Percentiles rank a stretch among this genome's conserved stretches.
Evolutionary conservation across 306 rosid genomes (phyloP).

Genomic region (Styphnolobium japonicum): DNA sequence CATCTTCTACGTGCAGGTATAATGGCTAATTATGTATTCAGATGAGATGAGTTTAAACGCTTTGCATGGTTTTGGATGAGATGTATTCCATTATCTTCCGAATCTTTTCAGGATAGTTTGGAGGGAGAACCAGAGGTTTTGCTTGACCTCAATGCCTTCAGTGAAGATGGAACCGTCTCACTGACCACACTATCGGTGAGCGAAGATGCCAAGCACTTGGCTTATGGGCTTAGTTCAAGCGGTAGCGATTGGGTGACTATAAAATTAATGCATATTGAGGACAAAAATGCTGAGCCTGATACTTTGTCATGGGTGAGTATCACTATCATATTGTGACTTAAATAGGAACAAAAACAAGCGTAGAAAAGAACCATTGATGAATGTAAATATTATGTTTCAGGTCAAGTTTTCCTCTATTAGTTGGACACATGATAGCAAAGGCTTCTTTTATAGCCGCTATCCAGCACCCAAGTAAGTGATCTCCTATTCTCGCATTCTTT

Average conservation of each 20-base stretch:
- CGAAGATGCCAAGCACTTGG: constrained; percentile 79
- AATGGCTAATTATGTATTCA: constrained; percentile 10
- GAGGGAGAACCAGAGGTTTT: constrained; percentile 79
- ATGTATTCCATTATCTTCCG: neutral
- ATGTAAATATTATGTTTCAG: constrained; percentile 46
- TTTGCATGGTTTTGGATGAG: neutral
- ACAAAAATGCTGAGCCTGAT: constrained; percentile 58
- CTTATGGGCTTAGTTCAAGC: constrained; percentile 80
- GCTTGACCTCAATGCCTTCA: constrained; percentile 81
- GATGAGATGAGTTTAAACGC: neutral
- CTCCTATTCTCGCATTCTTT: neutral
- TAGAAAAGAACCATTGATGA: neutral
- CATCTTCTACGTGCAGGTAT: constrained; percentile 79
- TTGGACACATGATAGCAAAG: constrained; percentile 91
- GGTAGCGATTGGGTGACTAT: constrained; percentile 95
- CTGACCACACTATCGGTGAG: constrained; percentile 58
- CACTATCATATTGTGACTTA: neutral
- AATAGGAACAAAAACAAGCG: neutral
- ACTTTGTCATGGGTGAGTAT: constrained; percentile 80
- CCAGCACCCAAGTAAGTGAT: constrained; percentile 88
- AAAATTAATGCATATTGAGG: constrained; percentile 67
- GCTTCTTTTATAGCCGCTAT: constrained; percentile 92
- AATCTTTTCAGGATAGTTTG: constrained; percentile 64
- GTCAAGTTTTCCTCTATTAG: constrained; percentile 76
- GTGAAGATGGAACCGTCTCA: constrained; percentile 89